A percentile compares a stretch with the other conserved stretches of the same genome.
Conservation (phyloP, 2,329 filamentous ascomycete species). For the Aspergillus glaucus region DNA sequence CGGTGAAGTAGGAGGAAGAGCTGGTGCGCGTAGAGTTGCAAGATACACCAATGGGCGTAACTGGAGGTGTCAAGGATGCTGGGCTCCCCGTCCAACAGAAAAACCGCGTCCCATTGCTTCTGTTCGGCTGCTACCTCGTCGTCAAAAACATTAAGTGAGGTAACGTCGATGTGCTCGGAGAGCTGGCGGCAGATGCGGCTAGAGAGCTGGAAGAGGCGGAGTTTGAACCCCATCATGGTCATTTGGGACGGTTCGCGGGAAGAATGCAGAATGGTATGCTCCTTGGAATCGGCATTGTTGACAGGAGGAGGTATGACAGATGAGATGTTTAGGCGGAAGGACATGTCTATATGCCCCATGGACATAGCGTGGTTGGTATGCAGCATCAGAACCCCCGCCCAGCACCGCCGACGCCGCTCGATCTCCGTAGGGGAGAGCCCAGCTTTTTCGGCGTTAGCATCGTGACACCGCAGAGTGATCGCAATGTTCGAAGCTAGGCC, state of each 20-base stretch:
- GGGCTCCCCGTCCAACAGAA: slow-evolving; percentile 9
- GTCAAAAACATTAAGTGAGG: slow-evolving; percentile 7
- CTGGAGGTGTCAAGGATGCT: slow-evolving; percentile 9
- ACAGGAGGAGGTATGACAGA: slow-evolving; percentile 16
- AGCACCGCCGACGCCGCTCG: slow-evolving; percentile 24
- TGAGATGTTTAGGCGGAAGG: slow-evolving; percentile 18
- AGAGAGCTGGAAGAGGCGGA: slow-evolving; percentile 22
- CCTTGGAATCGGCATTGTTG: slow-evolving; percentile 16
- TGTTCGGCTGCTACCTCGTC: slow-evolving; percentile 12
- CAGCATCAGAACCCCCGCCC: slow-evolving; percentile 25
- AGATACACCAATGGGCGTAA: slow-evolving; percentile 16
- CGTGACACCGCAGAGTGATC: slow-evolving; percentile 24
- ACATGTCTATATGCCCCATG: slow-evolving; percentile 15
- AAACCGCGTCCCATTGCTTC: slow-evolving; percentile 12
- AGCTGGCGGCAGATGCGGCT: slow-evolving; percentile 16
- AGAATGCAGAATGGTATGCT: slow-evolving; percentile 3
- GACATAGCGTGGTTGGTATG: slow-evolving; percentile 26
- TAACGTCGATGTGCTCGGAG: slow-evolving; percentile 5
- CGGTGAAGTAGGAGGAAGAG: slow-evolving; percentile 25
- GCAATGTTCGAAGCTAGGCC: slow-evolving; percentile 24
- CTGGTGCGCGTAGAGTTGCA: slow-evolving; percentile 25
- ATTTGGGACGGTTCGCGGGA: slow-evolving; percentile 22
- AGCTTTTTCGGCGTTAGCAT: not conserved
- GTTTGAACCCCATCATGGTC: slow-evolving; percentile 25
- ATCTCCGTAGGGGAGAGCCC: slow-evolving; percentile 12